Evolutionary conservation across 2,329 filamentous ascomycete species (phyloP).

Genomic region (Ceratocystis eucalypticola): DNA sequence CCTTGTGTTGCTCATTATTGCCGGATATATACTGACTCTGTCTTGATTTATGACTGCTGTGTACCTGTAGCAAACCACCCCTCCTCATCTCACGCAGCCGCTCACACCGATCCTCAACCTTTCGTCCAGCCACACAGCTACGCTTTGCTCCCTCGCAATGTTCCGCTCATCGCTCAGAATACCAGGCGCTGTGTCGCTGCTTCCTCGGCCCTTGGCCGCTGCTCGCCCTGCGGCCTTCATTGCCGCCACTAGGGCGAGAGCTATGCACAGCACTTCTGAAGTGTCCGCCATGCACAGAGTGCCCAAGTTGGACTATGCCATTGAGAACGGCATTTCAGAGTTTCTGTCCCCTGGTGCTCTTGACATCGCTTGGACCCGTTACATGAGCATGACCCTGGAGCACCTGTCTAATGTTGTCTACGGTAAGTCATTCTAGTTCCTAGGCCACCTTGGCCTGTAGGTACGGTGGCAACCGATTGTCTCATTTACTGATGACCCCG

Average conservation of each 20-base stretch:
- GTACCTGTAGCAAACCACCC: not conserved
- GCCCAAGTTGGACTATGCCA: conserved; percentile 34
- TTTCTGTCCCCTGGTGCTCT: conserved; percentile 59
- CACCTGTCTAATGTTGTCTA: conserved; percentile 62
- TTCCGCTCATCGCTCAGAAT: conserved; percentile 42
- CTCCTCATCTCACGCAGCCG: not conserved
- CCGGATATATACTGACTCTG: not conserved
- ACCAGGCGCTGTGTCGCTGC: conserved; percentile 31
- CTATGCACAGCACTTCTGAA: conserved; percentile 34
- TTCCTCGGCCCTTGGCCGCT: conserved; percentile 20
- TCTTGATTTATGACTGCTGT: not conserved
- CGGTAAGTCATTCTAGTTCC: conserved; percentile 39
- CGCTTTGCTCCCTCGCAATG: conserved; percentile 27
- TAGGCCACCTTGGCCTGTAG: not conserved
- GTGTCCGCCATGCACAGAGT: conserved; percentile 30
- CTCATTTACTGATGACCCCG: conserved; percentile 8
- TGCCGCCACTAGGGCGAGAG: conserved; percentile 30
- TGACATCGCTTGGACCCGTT: conserved; percentile 66
- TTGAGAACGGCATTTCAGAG: conserved; percentile 45
- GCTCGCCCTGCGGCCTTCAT: conserved; percentile 27
- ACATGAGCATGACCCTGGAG: conserved; percentile 60
- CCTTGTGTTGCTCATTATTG: not conserved
- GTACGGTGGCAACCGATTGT: not conserved
- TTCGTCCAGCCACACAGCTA: not conserved
- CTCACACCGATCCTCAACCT: not conserved